phyloP scores from a whole-genome alignment of 2,329 filamentous ascomycete genomes.

The Mycosphaerella sp. region DNA sequence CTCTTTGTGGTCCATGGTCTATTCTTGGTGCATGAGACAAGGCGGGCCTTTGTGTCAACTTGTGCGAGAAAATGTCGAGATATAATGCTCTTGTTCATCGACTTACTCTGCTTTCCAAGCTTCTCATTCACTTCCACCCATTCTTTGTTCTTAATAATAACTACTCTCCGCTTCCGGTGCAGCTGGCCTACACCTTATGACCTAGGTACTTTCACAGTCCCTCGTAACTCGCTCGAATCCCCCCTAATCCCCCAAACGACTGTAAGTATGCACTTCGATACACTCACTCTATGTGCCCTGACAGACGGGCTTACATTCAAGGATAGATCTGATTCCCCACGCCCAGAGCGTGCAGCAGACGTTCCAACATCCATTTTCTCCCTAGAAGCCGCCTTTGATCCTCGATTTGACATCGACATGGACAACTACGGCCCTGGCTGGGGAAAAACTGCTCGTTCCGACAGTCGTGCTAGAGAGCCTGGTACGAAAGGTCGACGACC shows the following conservation, averaged over 20 bases:
- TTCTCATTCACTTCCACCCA: no score
- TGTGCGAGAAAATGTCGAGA: neutral
- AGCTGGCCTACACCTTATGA: neutral
- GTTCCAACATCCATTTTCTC: neutral
- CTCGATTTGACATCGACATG: neutral
- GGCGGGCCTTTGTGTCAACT: neutral
- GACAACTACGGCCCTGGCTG: neutral
- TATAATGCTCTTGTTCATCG: neutral
- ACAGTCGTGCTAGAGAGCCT: neutral
- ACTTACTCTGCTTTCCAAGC: no score
- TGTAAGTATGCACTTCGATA: constrained; percentile 2
- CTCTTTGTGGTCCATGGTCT: neutral
- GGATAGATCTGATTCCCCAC: neutral
- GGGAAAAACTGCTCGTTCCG: neutral
- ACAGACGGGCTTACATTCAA: constrained; percentile 1
- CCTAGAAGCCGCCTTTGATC: neutral
- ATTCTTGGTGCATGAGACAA: neutral
- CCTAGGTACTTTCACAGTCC: no score
- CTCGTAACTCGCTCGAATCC: neutral
- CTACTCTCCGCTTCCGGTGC: neutral
- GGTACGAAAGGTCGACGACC: no score
- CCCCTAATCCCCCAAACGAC: neutral
- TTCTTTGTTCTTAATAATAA: neutral
- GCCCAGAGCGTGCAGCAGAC: constrained; percentile 4
- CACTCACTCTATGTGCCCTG: neutral